Conservation (phyloP, 495 filamentous ascomycete genomes). For the Xylaria palmicola region DNA sequence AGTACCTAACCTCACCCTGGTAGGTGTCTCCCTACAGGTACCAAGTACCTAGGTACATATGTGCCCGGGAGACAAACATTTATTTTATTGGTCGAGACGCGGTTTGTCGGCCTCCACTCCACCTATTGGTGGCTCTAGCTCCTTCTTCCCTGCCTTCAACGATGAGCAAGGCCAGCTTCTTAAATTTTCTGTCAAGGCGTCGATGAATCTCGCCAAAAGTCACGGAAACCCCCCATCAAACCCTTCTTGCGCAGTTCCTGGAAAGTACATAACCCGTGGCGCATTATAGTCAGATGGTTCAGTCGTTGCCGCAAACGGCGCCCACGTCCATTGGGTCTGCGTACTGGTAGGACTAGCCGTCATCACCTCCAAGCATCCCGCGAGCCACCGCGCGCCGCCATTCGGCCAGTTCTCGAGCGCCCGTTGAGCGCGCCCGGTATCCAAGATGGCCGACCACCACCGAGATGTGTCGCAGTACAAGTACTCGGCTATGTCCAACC, state of each 20-base stretch:
- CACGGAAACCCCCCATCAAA: neutral
- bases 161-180: conserved; percentile 19
- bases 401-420: neutral
- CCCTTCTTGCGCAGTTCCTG: conserved; percentile 12
- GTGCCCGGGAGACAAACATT: too few species aligned
- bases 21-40: too few species aligned
- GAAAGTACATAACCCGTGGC: neutral
- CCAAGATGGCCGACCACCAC: conserved; percentile 77
- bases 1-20: too few species aligned
- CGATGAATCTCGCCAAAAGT: conserved; percentile 19
- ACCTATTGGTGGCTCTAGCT: conserved; percentile 3
- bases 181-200: conserved; percentile 21
- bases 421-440: conserved; percentile 25
- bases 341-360: conserved; percentile 30
- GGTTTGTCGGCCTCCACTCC: too few species aligned
- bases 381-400: neutral
- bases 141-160: neutral
- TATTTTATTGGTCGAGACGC: too few species aligned
- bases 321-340: conserved; percentile 27
- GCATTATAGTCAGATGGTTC: conserved; percentile 29
- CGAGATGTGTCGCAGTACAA: conserved; percentile 95
- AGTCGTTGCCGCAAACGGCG: conserved; percentile 23
- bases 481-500: conserved; percentile 99
- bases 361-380: conserved; percentile 24
- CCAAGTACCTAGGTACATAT: too few species aligned